Conservation (phyloP, 305 asterid genomes). For the Fraxinus sp. region DNA sequence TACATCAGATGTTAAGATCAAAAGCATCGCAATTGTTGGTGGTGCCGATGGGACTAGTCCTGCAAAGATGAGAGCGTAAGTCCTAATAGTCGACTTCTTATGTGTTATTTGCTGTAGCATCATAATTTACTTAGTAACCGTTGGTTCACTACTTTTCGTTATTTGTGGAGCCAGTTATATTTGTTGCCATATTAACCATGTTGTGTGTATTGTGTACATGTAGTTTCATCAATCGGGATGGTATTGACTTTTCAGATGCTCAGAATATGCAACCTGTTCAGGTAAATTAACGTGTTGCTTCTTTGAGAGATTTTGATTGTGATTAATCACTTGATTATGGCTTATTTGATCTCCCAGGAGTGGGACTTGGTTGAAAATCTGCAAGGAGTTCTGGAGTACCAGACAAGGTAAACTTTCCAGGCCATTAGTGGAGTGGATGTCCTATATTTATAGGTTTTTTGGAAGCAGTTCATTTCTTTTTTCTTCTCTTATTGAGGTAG, state of each 20-base stretch:
- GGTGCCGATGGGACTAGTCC: slow-evolving; percentile 98
- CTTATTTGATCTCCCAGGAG: slow-evolving; percentile 55
- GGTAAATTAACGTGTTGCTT: slow-evolving; percentile 40
- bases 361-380: slow-evolving; percentile 94
- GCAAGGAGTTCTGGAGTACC: slow-evolving; percentile 87
- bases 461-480: slow-evolving; percentile 7
- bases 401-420: slow-evolving; percentile 65
- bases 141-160: neutral
- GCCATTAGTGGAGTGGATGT: slow-evolving; percentile 7
- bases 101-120: neutral
- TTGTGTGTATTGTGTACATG: slow-evolving; percentile 28
- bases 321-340: slow-evolving; percentile 7
- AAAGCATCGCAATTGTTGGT: slow-evolving; percentile 91
- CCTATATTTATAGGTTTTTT: slow-evolving; percentile 2
- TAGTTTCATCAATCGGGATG: slow-evolving; percentile 92
- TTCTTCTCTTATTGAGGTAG: slow-evolving; percentile 1
- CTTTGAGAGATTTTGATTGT: neutral
- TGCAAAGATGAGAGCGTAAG: slow-evolving; percentile 95
- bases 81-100: slow-evolving; percentile 18
- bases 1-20: slow-evolving; percentile 92
- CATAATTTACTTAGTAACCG: neutral
- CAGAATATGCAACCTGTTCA: slow-evolving; percentile 85
- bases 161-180: slow-evolving; percentile 1
- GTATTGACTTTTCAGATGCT: slow-evolving; percentile 97
- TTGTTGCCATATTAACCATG: slow-evolving; percentile 17